Percentiles rank a stretch among this genome's conserved stretches.
phyloP scores from a whole-genome alignment of 2,329 filamentous ascomycete species.

The Fusarium piperis region DNA sequence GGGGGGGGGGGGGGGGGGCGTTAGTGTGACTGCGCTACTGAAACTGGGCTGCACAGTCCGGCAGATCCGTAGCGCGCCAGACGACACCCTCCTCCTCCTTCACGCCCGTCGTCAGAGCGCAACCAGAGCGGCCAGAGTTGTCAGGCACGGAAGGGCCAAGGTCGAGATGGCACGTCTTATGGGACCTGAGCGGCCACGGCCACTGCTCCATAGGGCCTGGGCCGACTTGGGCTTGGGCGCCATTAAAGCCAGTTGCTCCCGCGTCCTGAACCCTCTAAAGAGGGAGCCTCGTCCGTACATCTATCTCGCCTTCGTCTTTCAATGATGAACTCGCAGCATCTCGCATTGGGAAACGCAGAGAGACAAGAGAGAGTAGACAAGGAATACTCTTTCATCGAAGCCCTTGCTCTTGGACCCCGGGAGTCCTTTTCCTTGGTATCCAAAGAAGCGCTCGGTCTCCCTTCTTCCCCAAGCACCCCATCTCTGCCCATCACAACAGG shows the following conservation, averaged over 20 bases:
- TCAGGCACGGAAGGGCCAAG: conserved; percentile 7
- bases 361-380: conserved; percentile 35
- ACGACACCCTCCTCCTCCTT: conserved; percentile 19
- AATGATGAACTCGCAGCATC: conserved; percentile 38
- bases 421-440: conserved; percentile 42
- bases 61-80: conserved; percentile 37
- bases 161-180: not conserved
- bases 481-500: conserved; percentile 1
- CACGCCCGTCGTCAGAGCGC: conserved; percentile 28
- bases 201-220: conserved; percentile 7
- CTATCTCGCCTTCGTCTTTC: conserved; percentile 7
- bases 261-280: conserved; percentile 26
- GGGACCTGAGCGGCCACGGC: not conserved
- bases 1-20: too few relatives aligned
- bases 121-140: not conserved
- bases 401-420: conserved; percentile 40
- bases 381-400: conserved; percentile 47
- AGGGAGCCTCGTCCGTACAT: conserved; percentile 24
- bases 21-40: conserved; percentile 23
- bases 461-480: conserved; percentile 19
- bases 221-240: conserved; percentile 22
- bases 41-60: conserved; percentile 22
- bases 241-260: conserved; percentile 41
- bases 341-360: conserved; percentile 32
- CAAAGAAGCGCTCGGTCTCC: conserved; percentile 41